Conservation (phyloP, 2,329 filamentous ascomycete genomes). For the Sporothrix humicola region DNA sequence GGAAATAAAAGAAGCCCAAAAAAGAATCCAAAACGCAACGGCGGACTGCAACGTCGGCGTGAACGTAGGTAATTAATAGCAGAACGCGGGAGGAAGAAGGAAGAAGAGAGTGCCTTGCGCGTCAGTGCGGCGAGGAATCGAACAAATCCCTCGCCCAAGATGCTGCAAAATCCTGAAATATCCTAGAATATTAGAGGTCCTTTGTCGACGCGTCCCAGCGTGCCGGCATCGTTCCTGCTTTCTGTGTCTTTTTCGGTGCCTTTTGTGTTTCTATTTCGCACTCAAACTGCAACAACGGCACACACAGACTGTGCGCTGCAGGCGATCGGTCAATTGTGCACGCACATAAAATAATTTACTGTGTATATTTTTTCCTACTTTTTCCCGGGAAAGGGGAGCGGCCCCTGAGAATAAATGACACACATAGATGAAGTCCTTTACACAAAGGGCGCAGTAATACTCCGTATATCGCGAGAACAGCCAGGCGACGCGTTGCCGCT, state of each 20-base stretch:
- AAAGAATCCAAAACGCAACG: not conserved
- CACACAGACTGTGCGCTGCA: constrained; percentile 4
- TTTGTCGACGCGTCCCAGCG: not conserved
- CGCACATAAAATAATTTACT: not conserved
- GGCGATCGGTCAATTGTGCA: not conserved
- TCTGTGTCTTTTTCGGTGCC: not conserved
- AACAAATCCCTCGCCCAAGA: constrained; percentile 1
- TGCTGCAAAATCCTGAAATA: not conserved
- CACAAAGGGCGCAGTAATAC: too few relatives aligned
- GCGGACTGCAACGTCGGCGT: constrained; percentile 16
- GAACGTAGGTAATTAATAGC: not conserved
- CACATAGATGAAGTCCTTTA: too few relatives aligned
- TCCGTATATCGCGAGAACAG: constrained; percentile 3
- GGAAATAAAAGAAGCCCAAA: not conserved
- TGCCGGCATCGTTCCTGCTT: not conserved
- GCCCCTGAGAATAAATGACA: constrained; percentile 20
- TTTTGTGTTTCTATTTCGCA: not conserved
- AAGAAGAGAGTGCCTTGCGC: not conserved
- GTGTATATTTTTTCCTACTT: too few relatives aligned
- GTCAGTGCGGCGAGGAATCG: constrained; percentile 3
- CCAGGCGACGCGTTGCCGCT: not conserved
- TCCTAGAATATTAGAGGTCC: not conserved
- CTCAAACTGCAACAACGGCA: not conserved
- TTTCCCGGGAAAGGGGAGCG: not conserved
- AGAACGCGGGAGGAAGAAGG: not conserved